phyloP scores from a whole-genome alignment of 177 flowering plant species.

The Vitis hybrid region DNA sequence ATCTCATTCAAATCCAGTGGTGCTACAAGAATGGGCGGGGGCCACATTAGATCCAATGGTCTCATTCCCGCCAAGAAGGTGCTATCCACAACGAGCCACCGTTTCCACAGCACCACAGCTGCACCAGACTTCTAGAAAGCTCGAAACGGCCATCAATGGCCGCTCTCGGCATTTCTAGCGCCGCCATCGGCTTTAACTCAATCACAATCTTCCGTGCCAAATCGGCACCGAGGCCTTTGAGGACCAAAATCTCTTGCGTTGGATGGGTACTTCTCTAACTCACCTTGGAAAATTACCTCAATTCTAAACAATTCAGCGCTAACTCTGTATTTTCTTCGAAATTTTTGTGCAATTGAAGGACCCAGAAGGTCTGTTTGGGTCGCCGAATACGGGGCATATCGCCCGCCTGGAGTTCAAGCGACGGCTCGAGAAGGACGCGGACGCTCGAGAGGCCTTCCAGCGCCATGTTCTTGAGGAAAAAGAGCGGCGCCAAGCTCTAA shows the following conservation, averaged over 20 bases:
- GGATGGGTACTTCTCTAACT: constrained; percentile 40
- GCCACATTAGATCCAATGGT: no score
- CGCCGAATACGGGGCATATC: constrained; percentile 72
- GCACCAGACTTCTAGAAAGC: not conserved
- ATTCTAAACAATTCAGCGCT: not conserved
- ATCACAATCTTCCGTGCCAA: constrained; percentile 12
- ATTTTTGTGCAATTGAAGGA: constrained; percentile 55
- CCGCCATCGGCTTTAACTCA: constrained; percentile 3
- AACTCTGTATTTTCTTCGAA: not conserved
- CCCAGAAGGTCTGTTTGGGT: constrained; percentile 81
- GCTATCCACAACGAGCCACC: no score
- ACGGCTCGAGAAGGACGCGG: constrained; percentile 73
- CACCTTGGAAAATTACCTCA: not conserved
- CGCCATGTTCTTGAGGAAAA: constrained; percentile 71
- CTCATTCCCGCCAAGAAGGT: no score
- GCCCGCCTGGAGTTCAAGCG: constrained; percentile 65
- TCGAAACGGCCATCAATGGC: constrained; percentile 25
- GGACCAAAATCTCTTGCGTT: constrained; percentile 43
- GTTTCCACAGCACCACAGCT: not conserved
- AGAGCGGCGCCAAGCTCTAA: constrained; percentile 60
- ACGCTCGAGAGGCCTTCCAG: constrained; percentile 74
- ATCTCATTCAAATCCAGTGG: no score
- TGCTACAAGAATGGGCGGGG: no score
- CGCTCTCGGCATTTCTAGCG: constrained; percentile 30
- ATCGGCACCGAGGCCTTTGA: not conserved